Evolutionary conservation across 2,329 filamentous ascomycete genomes (phyloP).

Genomic region (Trichoderma sp.): DNA sequence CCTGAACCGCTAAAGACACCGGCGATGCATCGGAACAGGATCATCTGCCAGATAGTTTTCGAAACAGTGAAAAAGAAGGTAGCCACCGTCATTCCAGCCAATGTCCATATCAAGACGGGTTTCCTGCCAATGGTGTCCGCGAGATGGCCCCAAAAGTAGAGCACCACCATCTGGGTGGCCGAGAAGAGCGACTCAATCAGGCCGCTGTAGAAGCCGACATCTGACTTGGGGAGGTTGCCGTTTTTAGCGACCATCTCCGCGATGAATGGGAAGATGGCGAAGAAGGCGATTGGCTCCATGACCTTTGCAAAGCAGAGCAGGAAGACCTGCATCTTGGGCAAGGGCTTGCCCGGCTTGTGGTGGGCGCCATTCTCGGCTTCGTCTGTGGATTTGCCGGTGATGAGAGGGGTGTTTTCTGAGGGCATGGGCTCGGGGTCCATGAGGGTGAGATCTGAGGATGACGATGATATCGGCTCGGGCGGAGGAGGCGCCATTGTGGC

Average conservation of each 20-base stretch:
- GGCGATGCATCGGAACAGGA: slow-evolving; percentile 68
- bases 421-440: slow-evolving; percentile 14
- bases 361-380: slow-evolving; percentile 7
- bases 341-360: slow-evolving; percentile 43
- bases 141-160: slow-evolving; percentile 69
- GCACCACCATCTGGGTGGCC: slow-evolving; percentile 72
- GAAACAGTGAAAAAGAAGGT: slow-evolving; percentile 70
- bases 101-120: slow-evolving; percentile 67
- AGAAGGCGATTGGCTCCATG: slow-evolving; percentile 79
- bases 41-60: slow-evolving; percentile 69
- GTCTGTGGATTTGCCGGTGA: neutral
- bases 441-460: slow-evolving; percentile 20
- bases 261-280: slow-evolving; percentile 79
- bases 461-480: slow-evolving; percentile 1
- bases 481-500: slow-evolving; percentile 6
- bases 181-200: slow-evolving; percentile 75
- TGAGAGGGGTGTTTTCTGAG: slow-evolving; percentile 6
- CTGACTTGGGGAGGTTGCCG: slow-evolving; percentile 60
- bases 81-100: slow-evolving; percentile 62
- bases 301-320: slow-evolving; percentile 72
- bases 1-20: slow-evolving; percentile 74
- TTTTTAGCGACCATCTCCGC: slow-evolving; percentile 71
- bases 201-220: slow-evolving; percentile 79
- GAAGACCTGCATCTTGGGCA: slow-evolving; percentile 66
- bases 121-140: slow-evolving; percentile 70